These are phyloP conservation scores for Spathaspora passalidarum DNA, from an alignment of 805 yeast species.

Conservation along the genomic window DNA sequence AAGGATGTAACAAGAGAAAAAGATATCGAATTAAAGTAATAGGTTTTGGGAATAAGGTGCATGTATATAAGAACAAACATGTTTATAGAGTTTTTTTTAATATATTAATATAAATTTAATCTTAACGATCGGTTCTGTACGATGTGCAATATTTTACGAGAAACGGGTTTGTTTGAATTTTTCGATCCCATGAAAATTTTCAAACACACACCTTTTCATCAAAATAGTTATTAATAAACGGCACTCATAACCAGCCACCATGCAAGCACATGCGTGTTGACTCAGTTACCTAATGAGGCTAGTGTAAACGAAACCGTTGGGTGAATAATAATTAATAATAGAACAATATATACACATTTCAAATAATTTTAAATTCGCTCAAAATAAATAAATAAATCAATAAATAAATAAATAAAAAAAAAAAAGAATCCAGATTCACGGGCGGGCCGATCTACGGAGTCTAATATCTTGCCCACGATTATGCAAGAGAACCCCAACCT, in stretches of 20 bases:
- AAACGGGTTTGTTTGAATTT: no score
- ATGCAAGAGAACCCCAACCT: neutral
- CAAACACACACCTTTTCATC: no score
- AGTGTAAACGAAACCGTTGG: neutral
- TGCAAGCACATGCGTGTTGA: neutral
- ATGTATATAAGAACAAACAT: neutral
- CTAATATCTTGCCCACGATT: neutral
- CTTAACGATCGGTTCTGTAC: neutral
- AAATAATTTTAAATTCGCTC: no score
- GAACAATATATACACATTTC: neutral
- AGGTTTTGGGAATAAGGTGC: neutral
- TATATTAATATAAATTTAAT: neutral
- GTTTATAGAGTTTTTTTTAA: neutral
- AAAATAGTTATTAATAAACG: no score
- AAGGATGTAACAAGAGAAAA: conserved; percentile 1
- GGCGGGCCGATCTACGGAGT: neutral
- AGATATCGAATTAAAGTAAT: neutral
- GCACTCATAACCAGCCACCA: neutral
- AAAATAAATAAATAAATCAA: no score
- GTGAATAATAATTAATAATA: neutral
- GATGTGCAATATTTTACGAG: neutral
- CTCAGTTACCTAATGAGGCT: neutral
- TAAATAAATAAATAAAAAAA: no score
- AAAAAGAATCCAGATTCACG: neutral
- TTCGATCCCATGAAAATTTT: no score